Base-by-base conservation (phyloP, 192 early-diverging fungal species). In the Backusella tarrabulga region DNA sequence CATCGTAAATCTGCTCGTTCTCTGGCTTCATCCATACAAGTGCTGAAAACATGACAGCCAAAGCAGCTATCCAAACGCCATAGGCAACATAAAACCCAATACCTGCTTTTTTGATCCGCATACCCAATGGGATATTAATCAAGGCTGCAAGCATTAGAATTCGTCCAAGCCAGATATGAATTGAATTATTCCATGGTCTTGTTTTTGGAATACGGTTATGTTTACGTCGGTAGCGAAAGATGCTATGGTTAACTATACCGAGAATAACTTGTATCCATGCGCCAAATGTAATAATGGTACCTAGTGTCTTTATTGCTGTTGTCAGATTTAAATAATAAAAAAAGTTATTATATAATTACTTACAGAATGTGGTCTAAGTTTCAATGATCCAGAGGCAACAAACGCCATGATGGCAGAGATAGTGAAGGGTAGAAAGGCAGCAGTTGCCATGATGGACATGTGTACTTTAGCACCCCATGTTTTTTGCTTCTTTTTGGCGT, bases 111-210 rank as follows among this genome's bases (percentile, higher is more conserved):
- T 77, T 77, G 12, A 77, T 77, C 5, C 68, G 36, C 76, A 77
- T 77, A 14, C 76, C 68, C 38, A 77, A 38, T 6, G 68, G 44
- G 2, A 77, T 77, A 38, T 67, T 77, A 41, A 77, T n/a, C 32
- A 71, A 15, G 7, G 75, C 75, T 6, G 69, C 17, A 0, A 70
- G 8, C 67, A 69, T 26, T 19, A 77, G 34, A 17, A 56, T 9
- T 32, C 76, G 44, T 17, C 68, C 76, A 34, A 77, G 23, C 76
- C 68, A 77, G 32, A 77, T 71, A 70, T 77, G 76, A 23, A 71
- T 34, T 6, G 34, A 21, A 36, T 77, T 77, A 17, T 77, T 66
- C 76, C 68, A 77, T 32, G 76, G 76, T 21, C 68, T 42, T 36
- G 8, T 46, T 26, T 12, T 26, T 17, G 75, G 75, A 0, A 76